Conservation (phyloP, 2,329 filamentous ascomycete genomes). For the Lachnellula occidentalis region DNA sequence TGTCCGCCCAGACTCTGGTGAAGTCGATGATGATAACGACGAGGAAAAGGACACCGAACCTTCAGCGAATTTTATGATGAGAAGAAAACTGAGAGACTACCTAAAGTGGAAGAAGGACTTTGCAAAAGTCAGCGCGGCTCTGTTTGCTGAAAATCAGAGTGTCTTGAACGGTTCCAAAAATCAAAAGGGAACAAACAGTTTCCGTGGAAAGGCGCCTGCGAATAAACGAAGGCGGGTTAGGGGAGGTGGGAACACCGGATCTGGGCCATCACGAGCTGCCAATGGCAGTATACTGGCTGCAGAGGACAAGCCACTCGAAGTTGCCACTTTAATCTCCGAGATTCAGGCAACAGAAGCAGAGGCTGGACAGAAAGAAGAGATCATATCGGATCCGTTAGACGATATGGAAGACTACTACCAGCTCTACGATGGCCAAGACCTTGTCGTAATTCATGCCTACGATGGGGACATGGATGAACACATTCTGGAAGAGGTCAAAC, state of each 20-base stretch:
- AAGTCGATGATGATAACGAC: slow-evolving; percentile 39
- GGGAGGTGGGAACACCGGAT: slow-evolving; percentile 63
- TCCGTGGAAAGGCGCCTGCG: slow-evolving; percentile 58
- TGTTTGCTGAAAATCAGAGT: slow-evolving; percentile 77
- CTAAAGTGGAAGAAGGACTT: slow-evolving; percentile 88
- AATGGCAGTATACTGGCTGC: slow-evolving; percentile 71
- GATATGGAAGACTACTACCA: slow-evolving; percentile 91
- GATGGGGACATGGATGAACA: slow-evolving; percentile 95
- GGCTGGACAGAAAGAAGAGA: slow-evolving; percentile 67
- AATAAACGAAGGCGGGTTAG: slow-evolving; percentile 84
- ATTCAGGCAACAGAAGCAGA: slow-evolving; percentile 77
- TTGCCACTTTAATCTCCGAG: slow-evolving; percentile 76
- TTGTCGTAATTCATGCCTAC: slow-evolving; percentile 87
- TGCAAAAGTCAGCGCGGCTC: slow-evolving; percentile 70
- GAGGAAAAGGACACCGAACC: slow-evolving; percentile 53
- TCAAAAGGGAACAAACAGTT: slow-evolving; percentile 39
- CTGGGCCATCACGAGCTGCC: slow-evolving; percentile 56
- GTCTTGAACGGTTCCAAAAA: slow-evolving; percentile 64
- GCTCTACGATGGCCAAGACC: slow-evolving; percentile 83
- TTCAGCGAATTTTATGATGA: slow-evolving; percentile 84
- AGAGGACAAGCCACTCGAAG: slow-evolving; percentile 77
- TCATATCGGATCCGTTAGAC: slow-evolving; percentile 73
- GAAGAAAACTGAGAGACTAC: slow-evolving; percentile 78
- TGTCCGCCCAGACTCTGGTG: slow-evolving; percentile 46
- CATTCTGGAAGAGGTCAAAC: slow-evolving; percentile 88